Evolutionary conservation across 495 filamentous ascomycete species (phyloP).

Genomic region (Lichina pygmaea): DNA sequence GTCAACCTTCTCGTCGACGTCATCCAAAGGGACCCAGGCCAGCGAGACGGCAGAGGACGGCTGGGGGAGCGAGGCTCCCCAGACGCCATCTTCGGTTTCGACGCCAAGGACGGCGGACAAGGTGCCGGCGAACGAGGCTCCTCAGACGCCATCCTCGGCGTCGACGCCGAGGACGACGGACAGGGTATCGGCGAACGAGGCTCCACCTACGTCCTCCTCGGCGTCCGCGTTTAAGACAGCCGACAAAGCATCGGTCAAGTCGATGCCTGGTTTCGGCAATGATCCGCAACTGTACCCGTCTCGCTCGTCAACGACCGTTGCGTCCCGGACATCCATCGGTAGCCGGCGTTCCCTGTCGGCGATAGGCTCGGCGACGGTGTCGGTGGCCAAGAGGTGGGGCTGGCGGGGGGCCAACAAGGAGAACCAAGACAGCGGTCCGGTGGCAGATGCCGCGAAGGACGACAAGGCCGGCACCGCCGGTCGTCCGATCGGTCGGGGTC

Average conservation of each 20-base stretch:
- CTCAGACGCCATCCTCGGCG: neutral
- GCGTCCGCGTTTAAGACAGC: neutral
- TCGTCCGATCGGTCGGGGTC: constrained; percentile 45
- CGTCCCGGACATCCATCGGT: constrained; percentile 4
- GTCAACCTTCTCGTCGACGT: constrained; percentile 15
- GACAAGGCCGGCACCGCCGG: constrained; percentile 25
- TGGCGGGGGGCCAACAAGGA: constrained; percentile 40
- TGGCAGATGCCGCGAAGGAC: neutral
- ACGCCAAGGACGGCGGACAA: neutral
- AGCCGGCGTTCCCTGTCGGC: constrained; percentile 20
- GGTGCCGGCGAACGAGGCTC: neutral
- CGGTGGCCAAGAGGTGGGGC: constrained; percentile 61
- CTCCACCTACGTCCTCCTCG: neutral
- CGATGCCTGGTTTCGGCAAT: neutral
- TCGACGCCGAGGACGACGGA: neutral
- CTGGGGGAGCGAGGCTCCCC: neutral
- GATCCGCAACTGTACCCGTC: constrained; percentile 4
- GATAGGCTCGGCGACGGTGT: constrained; percentile 45
- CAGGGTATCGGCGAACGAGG: neutral
- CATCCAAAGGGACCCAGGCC: constrained; percentile 8
- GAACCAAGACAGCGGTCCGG: constrained; percentile 4
- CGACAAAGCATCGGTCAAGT: neutral
- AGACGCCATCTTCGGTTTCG: neutral
- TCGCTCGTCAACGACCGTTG: constrained; percentile 12
- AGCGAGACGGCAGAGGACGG: neutral